A percentile compares a stretch with the other conserved stretches of the same genome.
These are phyloP conservation scores for Phytophthora uliginosa DNA, from an alignment of 352 stramenopile genomes.

Conservation along the genomic window DNA sequence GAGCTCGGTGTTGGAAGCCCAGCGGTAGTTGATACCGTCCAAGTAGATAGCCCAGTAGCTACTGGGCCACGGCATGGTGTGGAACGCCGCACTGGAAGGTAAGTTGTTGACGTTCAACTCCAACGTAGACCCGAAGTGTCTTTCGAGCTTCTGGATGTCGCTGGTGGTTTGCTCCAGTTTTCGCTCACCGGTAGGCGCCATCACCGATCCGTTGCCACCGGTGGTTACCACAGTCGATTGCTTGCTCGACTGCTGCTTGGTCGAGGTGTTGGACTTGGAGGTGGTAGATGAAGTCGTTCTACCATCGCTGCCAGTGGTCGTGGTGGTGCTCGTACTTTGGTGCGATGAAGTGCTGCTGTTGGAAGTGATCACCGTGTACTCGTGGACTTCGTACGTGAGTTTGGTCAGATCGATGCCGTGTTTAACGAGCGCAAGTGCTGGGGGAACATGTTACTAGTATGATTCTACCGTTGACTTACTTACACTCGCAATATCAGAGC, in stretches of 20 bases:
- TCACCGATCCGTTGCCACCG: conserved; percentile 5
- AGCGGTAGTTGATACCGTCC: conserved; percentile 73
- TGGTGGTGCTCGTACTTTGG: conserved; percentile 24
- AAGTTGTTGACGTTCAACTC: conserved; percentile 45
- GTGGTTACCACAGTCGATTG: conserved; percentile 29
- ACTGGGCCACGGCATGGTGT: conserved; percentile 54
- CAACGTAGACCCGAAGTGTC: conserved; percentile 36
- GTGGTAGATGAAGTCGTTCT: conserved; percentile 17
- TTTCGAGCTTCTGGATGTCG: conserved; percentile 49
- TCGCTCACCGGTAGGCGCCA: conserved; percentile 12
- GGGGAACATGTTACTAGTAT: too few relatives aligned
- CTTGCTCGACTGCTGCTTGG: conserved; percentile 12
- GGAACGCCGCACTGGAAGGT: conserved; percentile 22
- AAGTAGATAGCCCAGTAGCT: conserved; percentile 74
- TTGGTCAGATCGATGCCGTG: conserved; percentile 6
- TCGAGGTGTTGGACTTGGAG: conserved; percentile 24
- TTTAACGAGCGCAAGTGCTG: too few relatives aligned
- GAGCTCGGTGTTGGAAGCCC: conserved; percentile 32
- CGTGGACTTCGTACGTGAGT: conserved; percentile 31
- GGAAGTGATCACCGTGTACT: conserved; percentile 29
- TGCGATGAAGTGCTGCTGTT: conserved; percentile 14
- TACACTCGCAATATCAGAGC: too few relatives aligned
- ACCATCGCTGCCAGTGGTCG: conserved; percentile 12
- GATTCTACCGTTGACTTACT: too few relatives aligned
- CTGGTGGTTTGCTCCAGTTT: conserved; percentile 28